Evolutionary conservation across 1,139 yeast genomes (phyloP).

Genomic region (Lodderomyces beijingensis): DNA sequence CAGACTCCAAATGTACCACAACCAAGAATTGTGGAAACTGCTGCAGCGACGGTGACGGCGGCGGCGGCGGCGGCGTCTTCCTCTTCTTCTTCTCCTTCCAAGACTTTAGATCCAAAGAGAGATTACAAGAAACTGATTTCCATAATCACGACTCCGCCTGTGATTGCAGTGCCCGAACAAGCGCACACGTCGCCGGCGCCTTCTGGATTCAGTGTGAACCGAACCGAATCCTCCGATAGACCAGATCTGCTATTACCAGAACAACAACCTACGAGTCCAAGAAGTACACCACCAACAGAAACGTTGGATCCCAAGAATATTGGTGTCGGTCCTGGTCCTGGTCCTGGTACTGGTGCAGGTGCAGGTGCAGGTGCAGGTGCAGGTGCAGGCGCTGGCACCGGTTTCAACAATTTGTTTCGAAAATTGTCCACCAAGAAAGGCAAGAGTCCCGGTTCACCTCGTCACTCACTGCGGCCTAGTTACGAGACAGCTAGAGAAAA

Average conservation of each 20-base stretch:
- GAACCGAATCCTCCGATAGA: conserved; percentile 14
- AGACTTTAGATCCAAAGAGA: conserved; percentile 19
- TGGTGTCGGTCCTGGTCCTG: conserved; percentile 17
- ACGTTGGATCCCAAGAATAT: conserved; percentile 29
- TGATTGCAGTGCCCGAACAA: conserved; percentile 56
- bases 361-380: conserved; percentile 14
- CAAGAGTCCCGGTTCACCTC: conserved; percentile 5
- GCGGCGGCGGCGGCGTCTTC: too few relatives aligned
- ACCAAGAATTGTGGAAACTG: conserved; percentile 12
- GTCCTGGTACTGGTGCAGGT: conserved; percentile 16
- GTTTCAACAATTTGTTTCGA: conserved; percentile 37
- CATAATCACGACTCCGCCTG: conserved; percentile 6
- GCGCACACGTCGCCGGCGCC: conserved; percentile 53
- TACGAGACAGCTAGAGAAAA: conserved; percentile 9
- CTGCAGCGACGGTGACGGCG: conserved; percentile 5
- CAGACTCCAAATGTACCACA: conserved; percentile 9
- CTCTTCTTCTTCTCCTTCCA: too few relatives aligned
- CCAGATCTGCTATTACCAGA: conserved; percentile 19
- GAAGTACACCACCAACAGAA: conserved; percentile 21
- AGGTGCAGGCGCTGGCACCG: conserved; percentile 13
- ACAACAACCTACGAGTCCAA: conserved; percentile 35
- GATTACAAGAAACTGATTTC: conserved; percentile 5
- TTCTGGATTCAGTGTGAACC: conserved; percentile 12
- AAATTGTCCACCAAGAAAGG: conserved; percentile 33
- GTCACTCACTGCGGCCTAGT: conserved; percentile 10